phyloP scores from a whole-genome alignment of 2,329 filamentous ascomycete species.

The Metarhizium rileyi region DNA sequence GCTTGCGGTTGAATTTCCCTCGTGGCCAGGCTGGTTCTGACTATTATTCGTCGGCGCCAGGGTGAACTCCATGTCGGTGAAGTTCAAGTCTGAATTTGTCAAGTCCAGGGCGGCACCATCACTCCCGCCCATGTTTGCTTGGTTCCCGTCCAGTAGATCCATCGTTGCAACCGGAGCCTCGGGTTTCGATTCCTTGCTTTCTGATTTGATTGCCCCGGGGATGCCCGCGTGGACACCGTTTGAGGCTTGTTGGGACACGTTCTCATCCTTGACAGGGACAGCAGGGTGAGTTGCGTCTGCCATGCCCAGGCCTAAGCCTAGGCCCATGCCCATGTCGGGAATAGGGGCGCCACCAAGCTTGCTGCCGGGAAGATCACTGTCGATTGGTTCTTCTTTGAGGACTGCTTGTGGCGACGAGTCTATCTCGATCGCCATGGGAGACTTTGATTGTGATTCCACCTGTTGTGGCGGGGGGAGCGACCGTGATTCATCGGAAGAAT shows the following conservation, averaged over 20 bases:
- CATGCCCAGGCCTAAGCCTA: slow-evolving; percentile 35
- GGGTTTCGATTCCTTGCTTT: slow-evolving; percentile 14
- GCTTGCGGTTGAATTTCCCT: slow-evolving; percentile 5
- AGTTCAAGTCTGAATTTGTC: slow-evolving; percentile 33
- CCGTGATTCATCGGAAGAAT: slow-evolving; percentile 8
- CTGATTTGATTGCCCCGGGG: slow-evolving; percentile 13
- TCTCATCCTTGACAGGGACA: slow-evolving; percentile 14
- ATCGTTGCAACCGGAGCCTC: slow-evolving; percentile 19
- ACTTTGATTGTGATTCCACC: slow-evolving; percentile 25
- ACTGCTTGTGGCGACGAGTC: slow-evolving; percentile 22
- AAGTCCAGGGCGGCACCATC: slow-evolving; percentile 10
- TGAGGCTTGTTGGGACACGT: slow-evolving; percentile 1
- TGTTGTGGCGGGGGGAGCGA: slow-evolving; percentile 14
- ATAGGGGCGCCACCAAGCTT: slow-evolving; percentile 39
- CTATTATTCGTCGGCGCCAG: slow-evolving; percentile 32
- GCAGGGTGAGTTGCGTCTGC: slow-evolving; percentile 15
- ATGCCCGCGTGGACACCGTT: background rate
- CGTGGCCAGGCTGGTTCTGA: slow-evolving; percentile 13
- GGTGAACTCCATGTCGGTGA: slow-evolving; percentile 48
- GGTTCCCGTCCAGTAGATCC: slow-evolving; percentile 15
- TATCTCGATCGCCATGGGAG: slow-evolving; percentile 26
- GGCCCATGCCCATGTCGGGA: slow-evolving; percentile 49
- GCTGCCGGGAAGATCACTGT: slow-evolving; percentile 23
- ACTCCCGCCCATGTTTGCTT: slow-evolving; percentile 12
- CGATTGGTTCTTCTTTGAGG: slow-evolving; percentile 21